Evolutionary conservation across 805 yeast genomes (phyloP).

Genomic region (Saitoella complicata): DNA sequence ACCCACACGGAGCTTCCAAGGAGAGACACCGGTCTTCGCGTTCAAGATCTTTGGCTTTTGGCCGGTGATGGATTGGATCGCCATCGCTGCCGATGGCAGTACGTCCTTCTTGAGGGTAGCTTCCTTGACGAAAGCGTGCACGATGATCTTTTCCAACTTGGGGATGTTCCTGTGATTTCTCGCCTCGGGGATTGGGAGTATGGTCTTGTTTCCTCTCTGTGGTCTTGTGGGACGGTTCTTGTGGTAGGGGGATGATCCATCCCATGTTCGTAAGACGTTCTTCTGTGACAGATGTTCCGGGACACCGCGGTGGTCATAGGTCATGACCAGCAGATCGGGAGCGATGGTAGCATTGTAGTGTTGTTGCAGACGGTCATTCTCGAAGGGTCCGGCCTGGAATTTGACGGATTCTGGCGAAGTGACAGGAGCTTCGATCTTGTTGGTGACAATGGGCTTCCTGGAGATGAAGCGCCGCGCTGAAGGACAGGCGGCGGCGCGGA

Average conservation of each 20-base stretch:
- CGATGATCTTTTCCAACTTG: slow-evolving; percentile 42
- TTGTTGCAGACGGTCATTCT: slow-evolving; percentile 41
- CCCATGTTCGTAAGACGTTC: slow-evolving; percentile 39
- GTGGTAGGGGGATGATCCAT: slow-evolving; percentile 75
- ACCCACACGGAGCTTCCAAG: slow-evolving; percentile 78
- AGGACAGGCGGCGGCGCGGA: too few relatives aligned
- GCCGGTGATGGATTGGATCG: slow-evolving; percentile 89
- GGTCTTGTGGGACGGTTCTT: slow-evolving; percentile 61
- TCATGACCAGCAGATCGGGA: slow-evolving; percentile 62
- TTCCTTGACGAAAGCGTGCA: slow-evolving; percentile 62
- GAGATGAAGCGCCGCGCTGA: too few relatives aligned
- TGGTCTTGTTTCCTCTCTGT: slow-evolving; percentile 60
- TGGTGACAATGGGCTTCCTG: too few relatives aligned
- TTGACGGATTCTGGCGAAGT: neutral
- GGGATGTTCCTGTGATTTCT: slow-evolving; percentile 61
- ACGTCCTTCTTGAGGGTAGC: slow-evolving; percentile 23
- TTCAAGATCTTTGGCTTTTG: slow-evolving; percentile 57
- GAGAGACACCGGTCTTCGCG: slow-evolving; percentile 64
- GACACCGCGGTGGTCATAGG: slow-evolving; percentile 42
- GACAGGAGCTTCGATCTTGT: too few relatives aligned
- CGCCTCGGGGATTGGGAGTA: slow-evolving; percentile 58
- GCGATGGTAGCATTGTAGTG: slow-evolving; percentile 60
- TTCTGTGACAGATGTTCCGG: slow-evolving; percentile 26
- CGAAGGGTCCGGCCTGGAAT: neutral
- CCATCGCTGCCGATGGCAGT: slow-evolving; percentile 26